These are phyloP conservation scores for Fusarium succisae DNA, from an alignment of 2,329 filamentous ascomycete species.

Conservation along the genomic window DNA sequence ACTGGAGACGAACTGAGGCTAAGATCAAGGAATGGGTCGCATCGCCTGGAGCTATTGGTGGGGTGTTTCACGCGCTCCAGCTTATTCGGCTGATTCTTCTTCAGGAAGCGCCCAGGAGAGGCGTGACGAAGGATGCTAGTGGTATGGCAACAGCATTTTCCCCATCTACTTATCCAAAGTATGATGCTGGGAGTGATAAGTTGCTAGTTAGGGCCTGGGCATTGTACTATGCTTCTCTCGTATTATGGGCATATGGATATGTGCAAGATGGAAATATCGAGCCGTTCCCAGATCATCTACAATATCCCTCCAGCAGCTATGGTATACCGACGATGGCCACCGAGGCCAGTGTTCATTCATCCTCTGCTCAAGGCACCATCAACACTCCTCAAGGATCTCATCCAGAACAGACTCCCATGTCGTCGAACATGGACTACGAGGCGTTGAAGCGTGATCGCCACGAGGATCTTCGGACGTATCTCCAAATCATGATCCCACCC, in stretches of 20 bases:
- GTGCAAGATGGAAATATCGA: constrained; percentile 43
- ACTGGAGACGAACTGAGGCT: constrained; percentile 42
- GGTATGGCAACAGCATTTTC: constrained; percentile 24
- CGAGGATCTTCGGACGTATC: constrained; percentile 41
- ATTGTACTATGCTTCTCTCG: constrained; percentile 42
- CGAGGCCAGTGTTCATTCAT: constrained; percentile 33
- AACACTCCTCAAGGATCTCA: constrained; percentile 31
- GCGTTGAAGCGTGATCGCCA: constrained; percentile 36
- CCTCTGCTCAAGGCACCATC: constrained; percentile 23
- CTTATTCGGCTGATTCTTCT: constrained; percentile 40
- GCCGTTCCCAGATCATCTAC: constrained; percentile 40
- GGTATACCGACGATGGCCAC: constrained; percentile 16
- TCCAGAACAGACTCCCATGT: constrained; percentile 26
- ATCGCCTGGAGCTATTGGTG: constrained; percentile 41
- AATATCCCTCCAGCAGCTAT: constrained; percentile 33
- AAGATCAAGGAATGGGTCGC: constrained; percentile 45
- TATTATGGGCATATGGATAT: constrained; percentile 42
- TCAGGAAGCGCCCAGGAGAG: constrained; percentile 31
- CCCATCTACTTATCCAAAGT: constrained; percentile 36
- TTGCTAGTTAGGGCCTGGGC: constrained; percentile 40
- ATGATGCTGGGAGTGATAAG: constrained; percentile 40
- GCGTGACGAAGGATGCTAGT: constrained; percentile 11
- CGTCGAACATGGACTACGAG: constrained; percentile 33
- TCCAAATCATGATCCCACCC: constrained; percentile 43
- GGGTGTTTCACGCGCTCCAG: constrained; percentile 42